Conservation (phyloP, 441 rosid species). For the Cnidoscolus chayamansa region DNA sequence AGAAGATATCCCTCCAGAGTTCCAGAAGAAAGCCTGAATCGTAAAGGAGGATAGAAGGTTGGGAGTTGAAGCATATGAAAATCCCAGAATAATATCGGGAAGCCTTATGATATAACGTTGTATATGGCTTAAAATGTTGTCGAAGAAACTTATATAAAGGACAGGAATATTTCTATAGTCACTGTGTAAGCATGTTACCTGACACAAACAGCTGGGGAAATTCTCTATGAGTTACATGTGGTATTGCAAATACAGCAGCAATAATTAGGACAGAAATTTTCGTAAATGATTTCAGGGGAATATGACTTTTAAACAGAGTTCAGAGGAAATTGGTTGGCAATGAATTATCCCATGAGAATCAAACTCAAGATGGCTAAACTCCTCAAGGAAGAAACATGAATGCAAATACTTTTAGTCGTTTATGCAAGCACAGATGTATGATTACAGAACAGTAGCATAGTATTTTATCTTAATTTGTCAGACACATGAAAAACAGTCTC, state of each 20-base stretch:
- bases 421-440: not conserved
- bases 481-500: conserved; percentile 67
- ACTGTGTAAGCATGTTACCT: conserved; percentile 38
- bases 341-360: not conserved
- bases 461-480: not conserved
- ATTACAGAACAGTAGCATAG: not conserved
- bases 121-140: not conserved
- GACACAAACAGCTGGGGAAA: conserved; percentile 79
- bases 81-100: conserved; percentile 44
- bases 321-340: not conserved
- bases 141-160: not conserved
- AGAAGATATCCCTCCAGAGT: conserved; percentile 51
- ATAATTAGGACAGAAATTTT: conserved; percentile 72
- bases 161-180: not conserved
- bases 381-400: not conserved
- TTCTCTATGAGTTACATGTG: conserved; percentile 86
- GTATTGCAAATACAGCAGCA: conserved; percentile 85
- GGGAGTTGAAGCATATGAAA: conserved; percentile 86
- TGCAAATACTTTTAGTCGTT: not conserved
- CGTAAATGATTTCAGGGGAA: conserved; percentile 50
- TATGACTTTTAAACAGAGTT: conserved; percentile 10
- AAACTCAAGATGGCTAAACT: not conserved
- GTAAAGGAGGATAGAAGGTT: conserved; percentile 77
- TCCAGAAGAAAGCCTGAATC: conserved; percentile 73
- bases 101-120: not conserved